Evolutionary conservation across 108 stramenopile genomes (phyloP).

Genomic region (Pseudonitzschia pungens): DNA sequence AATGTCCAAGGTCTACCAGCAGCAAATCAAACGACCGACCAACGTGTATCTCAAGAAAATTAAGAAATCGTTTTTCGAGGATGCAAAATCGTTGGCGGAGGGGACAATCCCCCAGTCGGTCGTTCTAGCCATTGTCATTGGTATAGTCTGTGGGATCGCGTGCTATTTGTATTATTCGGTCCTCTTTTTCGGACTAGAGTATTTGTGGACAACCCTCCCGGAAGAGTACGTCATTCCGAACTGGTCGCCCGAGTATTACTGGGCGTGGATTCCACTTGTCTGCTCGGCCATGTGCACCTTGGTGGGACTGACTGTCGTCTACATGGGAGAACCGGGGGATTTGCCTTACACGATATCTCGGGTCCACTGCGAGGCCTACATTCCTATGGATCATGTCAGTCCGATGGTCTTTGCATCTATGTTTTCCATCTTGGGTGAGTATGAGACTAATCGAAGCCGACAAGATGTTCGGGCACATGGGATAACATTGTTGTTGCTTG

Average conservation of each 20-base stretch:
- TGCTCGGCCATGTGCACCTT: constrained; percentile 34
- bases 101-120: constrained; percentile 66
- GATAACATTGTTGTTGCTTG: too few relatives aligned
- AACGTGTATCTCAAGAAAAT: constrained; percentile 23
- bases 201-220: constrained; percentile 61
- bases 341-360: constrained; percentile 64
- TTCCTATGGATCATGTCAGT: constrained; percentile 57
- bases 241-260: constrained; percentile 38
- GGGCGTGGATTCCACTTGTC: constrained; percentile 64
- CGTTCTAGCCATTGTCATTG: constrained; percentile 50
- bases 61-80: constrained; percentile 45
- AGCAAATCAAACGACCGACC: constrained; percentile 1
- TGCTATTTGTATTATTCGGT: constrained; percentile 61
- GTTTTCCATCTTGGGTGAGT: constrained; percentile 53
- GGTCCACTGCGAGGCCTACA: constrained; percentile 61
- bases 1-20: constrained; percentile 1
- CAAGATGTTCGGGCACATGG: too few relatives aligned
- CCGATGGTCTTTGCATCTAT: constrained; percentile 65
- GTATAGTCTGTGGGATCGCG: constrained; percentile 62
- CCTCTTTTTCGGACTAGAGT: constrained; percentile 40
- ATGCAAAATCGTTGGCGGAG: constrained; percentile 47
- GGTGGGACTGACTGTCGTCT: constrained; percentile 56
- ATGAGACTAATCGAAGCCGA: background rate
- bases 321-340: constrained; percentile 71
- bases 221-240: constrained; percentile 36